A percentile compares a stretch with the other conserved stretches of the same genome.
These are phyloP conservation scores for Neurospora sp. DNA, from an alignment of 495 filamentous ascomycete species.

Conservation along the genomic window DNA sequence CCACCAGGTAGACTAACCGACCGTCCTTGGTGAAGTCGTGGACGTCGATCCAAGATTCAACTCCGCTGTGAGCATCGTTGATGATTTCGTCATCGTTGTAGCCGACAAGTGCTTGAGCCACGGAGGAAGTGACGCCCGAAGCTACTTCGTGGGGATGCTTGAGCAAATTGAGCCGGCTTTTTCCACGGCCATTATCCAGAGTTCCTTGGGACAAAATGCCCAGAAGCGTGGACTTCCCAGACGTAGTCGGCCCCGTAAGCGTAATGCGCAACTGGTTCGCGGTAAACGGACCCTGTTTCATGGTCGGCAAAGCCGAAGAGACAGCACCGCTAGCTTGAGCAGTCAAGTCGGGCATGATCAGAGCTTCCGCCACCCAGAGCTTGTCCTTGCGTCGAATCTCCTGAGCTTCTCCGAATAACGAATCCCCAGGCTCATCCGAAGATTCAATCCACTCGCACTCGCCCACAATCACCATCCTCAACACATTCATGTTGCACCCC, in stretches of 20 bases:
- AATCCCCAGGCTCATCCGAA: slow-evolving; percentile 1
- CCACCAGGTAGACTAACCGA: slow-evolving; percentile 75
- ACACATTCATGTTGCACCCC: slow-evolving; percentile 77
- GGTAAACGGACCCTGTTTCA: slow-evolving; percentile 24
- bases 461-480: slow-evolving; percentile 77
- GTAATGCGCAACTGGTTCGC: slow-evolving; percentile 84
- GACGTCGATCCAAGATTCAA: slow-evolving; percentile 91
- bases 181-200: slow-evolving; percentile 85
- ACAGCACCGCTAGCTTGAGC: slow-evolving; percentile 5
- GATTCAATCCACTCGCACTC: slow-evolving; percentile 63
- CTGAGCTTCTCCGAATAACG: not conserved
- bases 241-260: slow-evolving; percentile 80
- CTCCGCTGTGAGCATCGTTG: slow-evolving; percentile 78
- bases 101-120: slow-evolving; percentile 86
- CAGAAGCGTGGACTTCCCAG: slow-evolving; percentile 84
- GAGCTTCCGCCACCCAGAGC: slow-evolving; percentile 83
- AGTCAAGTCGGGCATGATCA: slow-evolving; percentile 32
- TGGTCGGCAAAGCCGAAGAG: slow-evolving; percentile 8
- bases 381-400: slow-evolving; percentile 34
- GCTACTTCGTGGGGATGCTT: slow-evolving; percentile 92
- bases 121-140: slow-evolving; percentile 84
- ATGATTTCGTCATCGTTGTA: slow-evolving; percentile 61
- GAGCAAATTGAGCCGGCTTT: slow-evolving; percentile 73
- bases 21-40: slow-evolving; percentile 63
- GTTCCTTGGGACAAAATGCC: slow-evolving; percentile 81